These are phyloP conservation scores for Penstemon eatonii DNA, from an alignment of 257 asterid species.

Conservation along the genomic window DNA sequence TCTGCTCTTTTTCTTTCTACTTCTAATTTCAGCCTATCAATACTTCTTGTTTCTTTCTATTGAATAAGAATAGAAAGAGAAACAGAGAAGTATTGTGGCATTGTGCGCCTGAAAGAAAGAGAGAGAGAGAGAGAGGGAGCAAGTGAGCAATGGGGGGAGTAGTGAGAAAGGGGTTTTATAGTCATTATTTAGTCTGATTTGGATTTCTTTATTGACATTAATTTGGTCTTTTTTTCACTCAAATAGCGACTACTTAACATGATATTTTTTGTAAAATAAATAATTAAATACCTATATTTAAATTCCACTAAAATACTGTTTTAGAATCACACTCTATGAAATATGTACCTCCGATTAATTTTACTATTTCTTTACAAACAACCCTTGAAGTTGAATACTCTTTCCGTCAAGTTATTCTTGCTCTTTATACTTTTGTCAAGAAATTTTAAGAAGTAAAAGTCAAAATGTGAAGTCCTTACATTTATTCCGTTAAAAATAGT, in stretches of 20 bases:
- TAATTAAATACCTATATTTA: too few species aligned
- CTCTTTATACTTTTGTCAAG: too few species aligned
- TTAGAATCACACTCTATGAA: too few species aligned
- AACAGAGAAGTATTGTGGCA: conserved; percentile 45
- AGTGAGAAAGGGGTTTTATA: conserved; percentile 53
- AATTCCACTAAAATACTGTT: too few species aligned
- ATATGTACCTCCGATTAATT: too few species aligned
- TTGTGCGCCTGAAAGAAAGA: conserved; percentile 32
- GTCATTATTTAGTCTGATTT: conserved; percentile 43
- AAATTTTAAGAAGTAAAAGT: too few species aligned
- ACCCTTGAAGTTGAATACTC: too few species aligned
- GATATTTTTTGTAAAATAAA: too few species aligned
- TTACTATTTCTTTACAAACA: too few species aligned
- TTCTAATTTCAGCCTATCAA: conserved; percentile 26
- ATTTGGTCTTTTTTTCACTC: neutral
- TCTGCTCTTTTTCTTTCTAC: conserved; percentile 1
- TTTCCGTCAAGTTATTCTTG: too few species aligned
- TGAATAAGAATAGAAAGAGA: conserved; percentile 28
- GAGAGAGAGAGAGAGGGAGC: conserved; percentile 36
- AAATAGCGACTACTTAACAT: neutral
- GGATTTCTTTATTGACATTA: conserved; percentile 18
- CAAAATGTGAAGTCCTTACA: too few species aligned
- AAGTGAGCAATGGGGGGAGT: conserved; percentile 37
- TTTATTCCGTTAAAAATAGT: too few species aligned
- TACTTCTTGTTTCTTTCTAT: conserved; percentile 23